Evolutionary conservation across 208 protist species (phyloP).

Genomic region (Acanthamoeba divionensis): DNA sequence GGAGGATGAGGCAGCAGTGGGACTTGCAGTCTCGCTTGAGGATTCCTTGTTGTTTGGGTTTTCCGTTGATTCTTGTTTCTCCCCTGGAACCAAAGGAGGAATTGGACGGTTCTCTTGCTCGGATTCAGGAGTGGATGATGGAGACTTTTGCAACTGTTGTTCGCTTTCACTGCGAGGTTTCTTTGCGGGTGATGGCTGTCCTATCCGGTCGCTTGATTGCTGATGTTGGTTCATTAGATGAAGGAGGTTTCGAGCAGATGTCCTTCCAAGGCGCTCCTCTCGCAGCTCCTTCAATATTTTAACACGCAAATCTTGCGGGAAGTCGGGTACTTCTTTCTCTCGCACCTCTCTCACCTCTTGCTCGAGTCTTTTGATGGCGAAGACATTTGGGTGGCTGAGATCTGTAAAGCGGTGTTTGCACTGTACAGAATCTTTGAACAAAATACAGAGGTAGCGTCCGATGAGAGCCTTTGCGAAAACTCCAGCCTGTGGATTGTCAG

Average conservation of each 20-base stretch:
- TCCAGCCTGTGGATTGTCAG: not conserved
- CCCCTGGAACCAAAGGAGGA: too few relatives aligned
- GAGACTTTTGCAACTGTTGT: too few relatives aligned
- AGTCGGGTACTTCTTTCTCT: not conserved
- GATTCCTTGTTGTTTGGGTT: too few relatives aligned
- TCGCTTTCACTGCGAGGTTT: too few relatives aligned
- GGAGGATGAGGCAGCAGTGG: too few relatives aligned
- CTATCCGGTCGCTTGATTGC: too few relatives aligned
- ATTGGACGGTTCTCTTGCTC: too few relatives aligned
- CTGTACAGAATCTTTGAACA: constrained; percentile 48
- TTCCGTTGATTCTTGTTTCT: too few relatives aligned
- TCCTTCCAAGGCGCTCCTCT: constrained; percentile 46
- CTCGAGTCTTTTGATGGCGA: not conserved
- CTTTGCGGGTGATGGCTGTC: too few relatives aligned
- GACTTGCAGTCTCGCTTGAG: too few relatives aligned
- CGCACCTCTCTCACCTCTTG: not conserved
- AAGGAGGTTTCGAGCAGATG: constrained; percentile 34
- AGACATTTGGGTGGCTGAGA: not conserved
- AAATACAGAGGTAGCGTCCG: constrained; percentile 28
- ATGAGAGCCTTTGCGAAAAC: constrained; percentile 52
- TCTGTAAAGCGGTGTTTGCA: constrained; percentile 7
- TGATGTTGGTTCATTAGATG: constrained; percentile 51
- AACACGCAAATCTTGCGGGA: constrained; percentile 49
- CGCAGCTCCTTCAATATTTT: constrained; percentile 41
- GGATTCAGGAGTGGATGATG: too few relatives aligned